Conservation (phyloP, 192 early-diverging fungal species). For the Backusella liffmaniae region DNA sequence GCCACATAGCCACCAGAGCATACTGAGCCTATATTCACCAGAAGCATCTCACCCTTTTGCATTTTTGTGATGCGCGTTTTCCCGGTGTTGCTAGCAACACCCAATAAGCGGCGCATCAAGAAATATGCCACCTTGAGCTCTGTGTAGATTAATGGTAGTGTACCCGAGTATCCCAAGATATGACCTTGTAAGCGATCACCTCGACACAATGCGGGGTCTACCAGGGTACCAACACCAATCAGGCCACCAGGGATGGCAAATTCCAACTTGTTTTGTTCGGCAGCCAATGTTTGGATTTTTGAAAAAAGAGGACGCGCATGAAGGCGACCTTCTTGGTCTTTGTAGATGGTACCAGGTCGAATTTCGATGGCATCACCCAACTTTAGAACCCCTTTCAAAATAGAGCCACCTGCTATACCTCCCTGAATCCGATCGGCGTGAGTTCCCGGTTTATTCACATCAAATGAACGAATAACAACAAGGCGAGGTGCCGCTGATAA, state of each 20-base stretch:
- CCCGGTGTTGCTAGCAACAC: constrained; percentile 80
- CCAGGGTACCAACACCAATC: constrained; percentile 94
- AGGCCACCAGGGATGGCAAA: constrained; percentile 98
- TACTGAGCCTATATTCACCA: constrained; percentile 95
- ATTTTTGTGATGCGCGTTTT: constrained; percentile 83
- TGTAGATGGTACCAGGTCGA: constrained; percentile 88
- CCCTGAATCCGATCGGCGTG: constrained; percentile 89
- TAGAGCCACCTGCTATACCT: constrained; percentile 96
- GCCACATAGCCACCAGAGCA: constrained; percentile 91
- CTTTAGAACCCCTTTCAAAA: constrained; percentile 85
- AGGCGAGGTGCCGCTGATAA: constrained; percentile 86
- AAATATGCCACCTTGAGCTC: constrained; percentile 97
- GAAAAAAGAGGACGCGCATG: constrained; percentile 84
- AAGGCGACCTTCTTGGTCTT: constrained; percentile 81
- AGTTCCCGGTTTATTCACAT: constrained; percentile 98
- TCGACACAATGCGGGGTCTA: constrained; percentile 94
- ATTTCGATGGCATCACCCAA: constrained; percentile 96
- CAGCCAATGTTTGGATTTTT: constrained; percentile 78
- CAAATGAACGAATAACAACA: constrained; percentile 97
- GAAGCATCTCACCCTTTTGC: constrained; percentile 84
- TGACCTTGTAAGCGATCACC: constrained; percentile 94
- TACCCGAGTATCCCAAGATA: constrained; percentile 88
- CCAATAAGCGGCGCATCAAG: constrained; percentile 90
- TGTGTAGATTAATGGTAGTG: constrained; percentile 88
- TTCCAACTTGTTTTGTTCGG: constrained; percentile 87